phyloP scores from a whole-genome alignment of 2,329 filamentous ascomycete genomes.

The Cercospora zeina region DNA sequence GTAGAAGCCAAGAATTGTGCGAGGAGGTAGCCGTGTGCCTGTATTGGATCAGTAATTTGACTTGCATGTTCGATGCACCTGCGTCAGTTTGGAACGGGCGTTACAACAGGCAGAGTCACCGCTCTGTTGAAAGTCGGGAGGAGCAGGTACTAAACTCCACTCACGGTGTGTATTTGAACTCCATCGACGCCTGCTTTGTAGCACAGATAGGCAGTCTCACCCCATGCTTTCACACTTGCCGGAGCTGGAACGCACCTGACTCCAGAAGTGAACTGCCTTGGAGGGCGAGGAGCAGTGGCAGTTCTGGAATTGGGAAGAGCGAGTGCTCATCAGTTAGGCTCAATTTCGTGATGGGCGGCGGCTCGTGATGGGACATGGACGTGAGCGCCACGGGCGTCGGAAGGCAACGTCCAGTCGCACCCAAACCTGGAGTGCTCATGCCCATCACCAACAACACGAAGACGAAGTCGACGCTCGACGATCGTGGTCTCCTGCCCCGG shows the following conservation, averaged over 20 bases:
- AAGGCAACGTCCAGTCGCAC: slow-evolving; percentile 6
- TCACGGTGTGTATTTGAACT: slow-evolving; percentile 31
- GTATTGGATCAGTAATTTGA: neutral
- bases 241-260: neutral
- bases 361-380: neutral
- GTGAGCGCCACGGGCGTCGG: neutral
- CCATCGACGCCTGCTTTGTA: slow-evolving; percentile 38
- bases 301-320: too few relatives aligned
- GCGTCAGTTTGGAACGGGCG: too few relatives aligned
- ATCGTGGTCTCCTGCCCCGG: neutral
- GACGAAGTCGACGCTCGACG: neutral
- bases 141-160: neutral
- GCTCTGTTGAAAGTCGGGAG: neutral
- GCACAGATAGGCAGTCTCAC: slow-evolving; percentile 33
- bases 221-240: slow-evolving; percentile 31
- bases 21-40: slow-evolving; percentile 47
- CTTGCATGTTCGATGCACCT: neutral
- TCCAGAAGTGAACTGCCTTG: neutral
- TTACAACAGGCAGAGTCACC: too few relatives aligned
- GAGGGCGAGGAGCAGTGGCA: neutral
- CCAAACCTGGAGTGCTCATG: neutral
- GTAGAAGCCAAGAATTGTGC: slow-evolving; percentile 46
- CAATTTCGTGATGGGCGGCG: too few relatives aligned
- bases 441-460: too few relatives aligned
- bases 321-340: too few relatives aligned